A percentile compares a stretch with the other conserved stretches of the same genome.
Conservation (phyloP, 495 filamentous ascomycete genomes). For the Xylaria sp. region DNA sequence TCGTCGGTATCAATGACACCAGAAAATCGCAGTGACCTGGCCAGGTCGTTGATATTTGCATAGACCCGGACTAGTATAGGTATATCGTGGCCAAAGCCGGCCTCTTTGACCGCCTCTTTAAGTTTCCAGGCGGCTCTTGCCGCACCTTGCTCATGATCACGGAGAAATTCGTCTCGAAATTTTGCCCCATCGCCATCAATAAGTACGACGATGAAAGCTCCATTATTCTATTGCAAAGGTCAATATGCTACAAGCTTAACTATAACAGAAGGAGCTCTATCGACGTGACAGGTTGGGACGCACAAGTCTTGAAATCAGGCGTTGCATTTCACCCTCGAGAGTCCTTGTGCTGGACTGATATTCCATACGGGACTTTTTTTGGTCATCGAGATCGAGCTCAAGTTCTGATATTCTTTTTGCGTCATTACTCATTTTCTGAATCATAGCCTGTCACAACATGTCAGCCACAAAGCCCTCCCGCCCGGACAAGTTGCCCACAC, state of each 20-base stretch:
- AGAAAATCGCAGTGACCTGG: slow-evolving; percentile 40
- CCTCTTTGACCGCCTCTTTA: slow-evolving; percentile 41
- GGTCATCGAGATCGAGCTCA: slow-evolving; percentile 42
- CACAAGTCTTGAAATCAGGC: slow-evolving; percentile 38
- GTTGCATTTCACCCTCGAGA: slow-evolving; percentile 35
- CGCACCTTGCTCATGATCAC: slow-evolving; percentile 37
- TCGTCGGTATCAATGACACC: slow-evolving; percentile 40
- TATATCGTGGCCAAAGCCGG: slow-evolving; percentile 36
- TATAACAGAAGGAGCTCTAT: neutral
- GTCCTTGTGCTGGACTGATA: slow-evolving; percentile 34
- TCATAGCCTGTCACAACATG: slow-evolving; percentile 22
- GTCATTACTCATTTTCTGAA: slow-evolving; percentile 26
- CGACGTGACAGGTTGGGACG: slow-evolving; percentile 20
- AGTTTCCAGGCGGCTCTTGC: slow-evolving; percentile 40
- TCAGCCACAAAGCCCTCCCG: neutral
- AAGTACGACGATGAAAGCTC: slow-evolving; percentile 42
- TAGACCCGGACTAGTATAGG: slow-evolving; percentile 44
- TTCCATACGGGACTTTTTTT: slow-evolving; percentile 35
- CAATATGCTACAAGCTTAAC: slow-evolving; percentile 15
- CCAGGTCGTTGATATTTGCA: slow-evolving; percentile 43
- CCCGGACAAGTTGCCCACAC: neutral
- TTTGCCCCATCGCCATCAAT: slow-evolving; percentile 45
- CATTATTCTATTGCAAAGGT: slow-evolving; percentile 33
- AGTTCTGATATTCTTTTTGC: slow-evolving; percentile 37
- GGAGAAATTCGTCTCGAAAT: slow-evolving; percentile 42